A percentile compares a stretch with the other conserved stretches of the same genome.
Evolutionary conservation across 2,329 filamentous ascomycete genomes (phyloP).

Genomic region (Mycocentrospora acerina): DNA sequence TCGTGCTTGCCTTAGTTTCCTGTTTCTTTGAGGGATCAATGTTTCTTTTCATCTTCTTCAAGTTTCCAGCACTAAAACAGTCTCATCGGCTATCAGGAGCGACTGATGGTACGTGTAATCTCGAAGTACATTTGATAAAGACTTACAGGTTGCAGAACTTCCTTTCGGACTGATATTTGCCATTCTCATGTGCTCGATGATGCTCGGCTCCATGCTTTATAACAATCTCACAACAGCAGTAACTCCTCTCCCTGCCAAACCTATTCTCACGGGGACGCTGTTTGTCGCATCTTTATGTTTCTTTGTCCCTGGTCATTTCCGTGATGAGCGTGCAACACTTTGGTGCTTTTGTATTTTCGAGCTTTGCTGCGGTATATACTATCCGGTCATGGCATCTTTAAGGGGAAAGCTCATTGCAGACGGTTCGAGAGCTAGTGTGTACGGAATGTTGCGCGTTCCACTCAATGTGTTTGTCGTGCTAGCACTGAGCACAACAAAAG

Average conservation of each 20-base stretch:
- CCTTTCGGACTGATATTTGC: constrained; percentile 58
- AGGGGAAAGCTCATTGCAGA: constrained; percentile 60
- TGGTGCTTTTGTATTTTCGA: constrained; percentile 62
- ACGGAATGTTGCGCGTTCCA: constrained; percentile 60
- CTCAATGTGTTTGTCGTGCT: constrained; percentile 50
- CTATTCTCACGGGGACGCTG: constrained; percentile 31
- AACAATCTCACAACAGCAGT: constrained; percentile 36
- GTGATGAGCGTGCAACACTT: constrained; percentile 52
- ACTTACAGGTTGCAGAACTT: constrained; percentile 24
- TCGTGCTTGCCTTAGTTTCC: constrained; percentile 55
- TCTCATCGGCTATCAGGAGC: constrained; percentile 31
- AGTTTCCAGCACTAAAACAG: constrained; percentile 56
- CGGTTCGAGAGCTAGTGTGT: constrained; percentile 55
- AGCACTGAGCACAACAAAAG: constrained; percentile 34
- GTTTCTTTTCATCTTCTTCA: constrained; percentile 66
- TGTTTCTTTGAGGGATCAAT: constrained; percentile 63
- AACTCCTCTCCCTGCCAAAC: constrained; percentile 23
- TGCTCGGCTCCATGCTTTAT: constrained; percentile 60
- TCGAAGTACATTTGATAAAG: neutral
- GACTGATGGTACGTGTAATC: constrained; percentile 22
- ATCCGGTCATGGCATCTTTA: constrained; percentile 57
- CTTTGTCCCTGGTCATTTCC: constrained; percentile 43
- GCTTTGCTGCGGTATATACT: constrained; percentile 60
- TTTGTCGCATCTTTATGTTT: constrained; percentile 31
- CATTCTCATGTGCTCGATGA: constrained; percentile 61